Evolutionary conservation across 2,329 filamentous ascomycete genomes (phyloP).

Genomic region (Cadophora sp.): DNA sequence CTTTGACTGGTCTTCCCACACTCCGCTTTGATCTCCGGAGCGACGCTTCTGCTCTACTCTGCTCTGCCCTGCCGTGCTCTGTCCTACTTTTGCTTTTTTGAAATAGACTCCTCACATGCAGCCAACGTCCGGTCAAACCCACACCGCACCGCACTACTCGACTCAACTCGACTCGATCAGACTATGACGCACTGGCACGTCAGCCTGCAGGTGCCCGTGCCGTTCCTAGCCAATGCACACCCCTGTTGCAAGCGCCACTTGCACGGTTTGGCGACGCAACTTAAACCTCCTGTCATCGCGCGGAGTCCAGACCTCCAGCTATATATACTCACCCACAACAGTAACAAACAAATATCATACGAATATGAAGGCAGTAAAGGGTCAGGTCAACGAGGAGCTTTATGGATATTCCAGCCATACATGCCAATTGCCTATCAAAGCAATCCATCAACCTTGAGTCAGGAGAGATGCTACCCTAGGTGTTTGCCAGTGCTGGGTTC

Average conservation of each 20-base stretch:
- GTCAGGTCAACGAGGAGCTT: neutral
- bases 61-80: too few relatives aligned
- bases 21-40: too few relatives aligned
- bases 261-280: neutral
- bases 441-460: neutral
- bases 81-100: neutral
- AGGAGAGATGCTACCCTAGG: neutral
- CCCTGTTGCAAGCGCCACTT: neutral
- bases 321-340: conserved; percentile 13
- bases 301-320: conserved; percentile 1
- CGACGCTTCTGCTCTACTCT: too few relatives aligned
- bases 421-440: neutral
- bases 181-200: conserved; percentile 14
- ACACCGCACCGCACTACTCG: too few relatives aligned
- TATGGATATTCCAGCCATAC: neutral
- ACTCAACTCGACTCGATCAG: too few relatives aligned
- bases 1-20: too few relatives aligned
- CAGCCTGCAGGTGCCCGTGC: neutral
- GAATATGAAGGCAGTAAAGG: neutral
- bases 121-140: too few relatives aligned
- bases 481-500: neutral
- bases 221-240: conserved; percentile 1
- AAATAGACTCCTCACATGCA: conserved; percentile 5
- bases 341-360: neutral
- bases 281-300: conserved; percentile 5